Evolutionary conservation across 2,329 filamentous ascomycete genomes (phyloP).

Genomic region (Apiospora malaysiana): DNA sequence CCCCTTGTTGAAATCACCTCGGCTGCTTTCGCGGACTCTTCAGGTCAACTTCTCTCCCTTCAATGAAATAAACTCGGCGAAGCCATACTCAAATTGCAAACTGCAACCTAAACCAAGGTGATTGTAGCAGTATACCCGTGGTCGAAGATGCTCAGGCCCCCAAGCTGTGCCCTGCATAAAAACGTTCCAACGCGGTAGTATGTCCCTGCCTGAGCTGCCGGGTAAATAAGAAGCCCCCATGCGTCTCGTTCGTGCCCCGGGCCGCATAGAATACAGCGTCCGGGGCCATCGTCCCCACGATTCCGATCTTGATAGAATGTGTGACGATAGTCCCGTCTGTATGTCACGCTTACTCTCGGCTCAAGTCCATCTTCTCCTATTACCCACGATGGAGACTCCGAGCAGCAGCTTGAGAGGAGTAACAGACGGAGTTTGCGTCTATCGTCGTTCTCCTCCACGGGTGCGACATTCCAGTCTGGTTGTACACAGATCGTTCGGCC

Average conservation of each 20-base stretch:
- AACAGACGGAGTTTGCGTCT: background rate
- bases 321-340: background rate
- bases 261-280: background rate
- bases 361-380: background rate
- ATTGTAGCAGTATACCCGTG: background rate
- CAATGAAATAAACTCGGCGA: background rate
- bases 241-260: background rate
- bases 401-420: background rate
- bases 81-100: background rate
- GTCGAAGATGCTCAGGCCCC: background rate
- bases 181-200: background rate
- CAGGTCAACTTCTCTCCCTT: background rate
- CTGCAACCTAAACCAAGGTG: background rate
- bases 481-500: background rate
- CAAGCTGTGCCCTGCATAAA: background rate
- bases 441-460: background rate
- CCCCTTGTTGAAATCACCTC: background rate
- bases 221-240: background rate
- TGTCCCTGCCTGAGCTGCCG: background rate
- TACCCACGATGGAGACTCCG: background rate
- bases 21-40: background rate
- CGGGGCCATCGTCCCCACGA: background rate
- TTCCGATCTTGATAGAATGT: background rate
- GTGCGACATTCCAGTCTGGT: background rate
- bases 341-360: background rate